These are phyloP conservation scores for Orbilia quercus DNA, from an alignment of 2,329 filamentous ascomycete species.

Conservation along the genomic window DNA sequence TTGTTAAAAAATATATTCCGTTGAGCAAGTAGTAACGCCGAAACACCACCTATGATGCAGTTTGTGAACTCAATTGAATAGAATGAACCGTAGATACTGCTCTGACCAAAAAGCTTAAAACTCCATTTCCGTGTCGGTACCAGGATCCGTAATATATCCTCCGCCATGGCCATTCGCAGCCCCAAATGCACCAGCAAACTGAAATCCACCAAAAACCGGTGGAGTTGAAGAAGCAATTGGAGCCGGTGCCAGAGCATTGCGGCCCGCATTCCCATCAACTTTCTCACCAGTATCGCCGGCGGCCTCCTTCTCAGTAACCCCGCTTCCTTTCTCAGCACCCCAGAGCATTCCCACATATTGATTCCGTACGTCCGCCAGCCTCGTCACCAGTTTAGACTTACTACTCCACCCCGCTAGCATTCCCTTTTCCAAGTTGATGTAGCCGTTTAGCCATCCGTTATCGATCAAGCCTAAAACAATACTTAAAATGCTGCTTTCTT, in stretches of 20 bases:
- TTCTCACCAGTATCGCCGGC: slow-evolving; percentile 3
- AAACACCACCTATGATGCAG: slow-evolving; percentile 9
- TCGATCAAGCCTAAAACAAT: slow-evolving; percentile 48
- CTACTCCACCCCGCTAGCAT: slow-evolving; percentile 53
- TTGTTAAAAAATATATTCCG: background rate
- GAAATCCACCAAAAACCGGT: slow-evolving; percentile 23
- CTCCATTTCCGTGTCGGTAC: slow-evolving; percentile 53
- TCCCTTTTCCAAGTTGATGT: slow-evolving; percentile 51
- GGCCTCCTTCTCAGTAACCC: slow-evolving; percentile 48
- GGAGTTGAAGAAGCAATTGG: slow-evolving; percentile 1
- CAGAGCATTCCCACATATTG: slow-evolving; percentile 54
- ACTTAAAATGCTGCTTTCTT: slow-evolving; percentile 45
- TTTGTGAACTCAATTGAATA: background rate
- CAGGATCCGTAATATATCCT: slow-evolving; percentile 45
- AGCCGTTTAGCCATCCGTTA: slow-evolving; percentile 54
- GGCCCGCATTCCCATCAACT: background rate
- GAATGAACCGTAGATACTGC: background rate
- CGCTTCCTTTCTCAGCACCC: slow-evolving; percentile 44
- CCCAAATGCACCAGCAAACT: slow-evolving; percentile 14
- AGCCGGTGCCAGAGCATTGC: background rate
- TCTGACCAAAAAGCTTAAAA: slow-evolving; percentile 7
- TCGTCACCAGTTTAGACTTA: slow-evolving; percentile 54
- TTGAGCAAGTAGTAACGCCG: background rate
- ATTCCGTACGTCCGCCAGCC: slow-evolving; percentile 47
- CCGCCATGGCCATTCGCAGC: slow-evolving; percentile 19